phyloP scores from a whole-genome alignment of 2,329 filamentous ascomycete species.

The Meredithiella fracta region DNA sequence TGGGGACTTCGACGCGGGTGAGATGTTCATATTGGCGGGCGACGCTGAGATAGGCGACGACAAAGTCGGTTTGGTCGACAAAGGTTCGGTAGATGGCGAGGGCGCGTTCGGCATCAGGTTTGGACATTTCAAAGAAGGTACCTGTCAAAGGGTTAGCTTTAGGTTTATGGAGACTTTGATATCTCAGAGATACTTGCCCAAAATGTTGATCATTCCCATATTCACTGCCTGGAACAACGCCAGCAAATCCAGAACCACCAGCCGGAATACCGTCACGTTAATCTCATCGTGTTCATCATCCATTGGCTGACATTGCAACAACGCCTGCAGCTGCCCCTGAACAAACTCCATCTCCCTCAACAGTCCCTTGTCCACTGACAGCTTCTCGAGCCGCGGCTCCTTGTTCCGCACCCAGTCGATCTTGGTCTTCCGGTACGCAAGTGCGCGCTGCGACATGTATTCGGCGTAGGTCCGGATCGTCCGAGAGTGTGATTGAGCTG shows the following conservation, averaged over 20 bases:
- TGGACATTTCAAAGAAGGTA: slow-evolving; percentile 97
- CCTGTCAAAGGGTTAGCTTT: slow-evolving; percentile 32
- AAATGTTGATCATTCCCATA: slow-evolving; percentile 89
- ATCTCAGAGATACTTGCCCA: slow-evolving; percentile 43
- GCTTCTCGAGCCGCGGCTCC: slow-evolving; percentile 65
- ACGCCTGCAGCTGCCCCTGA: slow-evolving; percentile 68
- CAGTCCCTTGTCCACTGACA: slow-evolving; percentile 81
- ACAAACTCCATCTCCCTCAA: slow-evolving; percentile 82
- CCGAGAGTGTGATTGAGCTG: slow-evolving; percentile 83
- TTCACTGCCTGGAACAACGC: slow-evolving; percentile 90
- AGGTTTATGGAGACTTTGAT: not conserved
- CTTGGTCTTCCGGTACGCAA: slow-evolving; percentile 68
- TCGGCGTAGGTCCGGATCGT: slow-evolving; percentile 87
- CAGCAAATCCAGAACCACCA: slow-evolving; percentile 78
- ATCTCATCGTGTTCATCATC: slow-evolving; percentile 92
- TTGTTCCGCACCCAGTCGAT: slow-evolving; percentile 78
- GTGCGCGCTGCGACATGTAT: slow-evolving; percentile 69
- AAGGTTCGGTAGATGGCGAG: slow-evolving; percentile 87
- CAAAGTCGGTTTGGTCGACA: slow-evolving; percentile 77
- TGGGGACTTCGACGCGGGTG: slow-evolving; percentile 84
- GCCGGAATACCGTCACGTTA: slow-evolving; percentile 77
- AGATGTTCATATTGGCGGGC: slow-evolving; percentile 84
- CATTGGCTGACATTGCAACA: slow-evolving; percentile 79
- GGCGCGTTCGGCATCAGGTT: slow-evolving; percentile 78
- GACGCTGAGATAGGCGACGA: slow-evolving; percentile 75